Conservation (phyloP, 352 stramenopile genomes). For the Blastocystis sp. region DNA sequence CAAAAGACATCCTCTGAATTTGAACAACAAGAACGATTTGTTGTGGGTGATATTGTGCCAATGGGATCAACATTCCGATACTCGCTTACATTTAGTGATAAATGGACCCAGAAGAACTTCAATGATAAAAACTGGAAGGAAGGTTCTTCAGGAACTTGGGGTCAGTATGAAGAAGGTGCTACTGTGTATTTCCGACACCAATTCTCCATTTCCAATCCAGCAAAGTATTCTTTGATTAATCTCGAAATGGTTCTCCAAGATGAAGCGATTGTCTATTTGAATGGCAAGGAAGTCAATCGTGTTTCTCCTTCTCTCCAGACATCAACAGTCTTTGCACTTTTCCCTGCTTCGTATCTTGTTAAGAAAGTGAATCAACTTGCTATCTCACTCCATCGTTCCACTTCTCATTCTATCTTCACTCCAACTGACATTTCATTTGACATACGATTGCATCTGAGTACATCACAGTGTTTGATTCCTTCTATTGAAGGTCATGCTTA, state of each 20-base stretch:
- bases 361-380: background rate
- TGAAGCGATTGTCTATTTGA: background rate
- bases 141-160: background rate
- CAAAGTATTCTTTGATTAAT: background rate
- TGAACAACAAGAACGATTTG: background rate
- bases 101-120: background rate
- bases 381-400: background rate
- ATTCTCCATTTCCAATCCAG: background rate
- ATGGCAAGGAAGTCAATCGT: background rate
- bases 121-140: background rate
- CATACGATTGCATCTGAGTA: background rate
- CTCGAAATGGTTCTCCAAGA: background rate
- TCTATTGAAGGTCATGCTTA: background rate
- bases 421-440: background rate
- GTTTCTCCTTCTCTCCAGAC: background rate
- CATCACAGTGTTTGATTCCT: background rate
- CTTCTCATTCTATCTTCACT: too few species aligned
- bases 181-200: background rate
- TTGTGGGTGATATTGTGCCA: background rate
- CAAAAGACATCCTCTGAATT: background rate
- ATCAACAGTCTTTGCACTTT: background rate
- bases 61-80: background rate
- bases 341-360: background rate
- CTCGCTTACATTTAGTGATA: background rate
- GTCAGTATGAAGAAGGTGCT: background rate